These are phyloP conservation scores for Infundibulicybe gibba DNA, from an alignment of 768 basidiomycete species.

Conservation along the genomic window DNA sequence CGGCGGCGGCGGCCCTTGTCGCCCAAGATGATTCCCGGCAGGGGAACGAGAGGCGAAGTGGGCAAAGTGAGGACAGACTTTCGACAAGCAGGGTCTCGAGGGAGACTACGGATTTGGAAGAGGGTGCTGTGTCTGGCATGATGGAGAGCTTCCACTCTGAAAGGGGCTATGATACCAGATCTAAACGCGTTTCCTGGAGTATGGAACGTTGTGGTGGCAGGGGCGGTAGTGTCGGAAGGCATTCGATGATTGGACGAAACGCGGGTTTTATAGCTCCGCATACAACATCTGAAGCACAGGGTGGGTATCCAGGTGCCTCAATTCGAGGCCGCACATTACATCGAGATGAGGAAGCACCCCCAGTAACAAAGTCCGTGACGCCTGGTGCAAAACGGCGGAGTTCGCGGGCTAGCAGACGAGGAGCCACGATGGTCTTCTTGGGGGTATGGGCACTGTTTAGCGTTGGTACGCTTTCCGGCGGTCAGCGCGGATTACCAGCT, in stretches of 20 bases:
- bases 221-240: constrained; percentile 42
- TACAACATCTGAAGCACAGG: constrained; percentile 13
- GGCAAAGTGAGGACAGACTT: constrained; percentile 13
- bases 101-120: constrained; percentile 31
- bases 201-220: constrained; percentile 44
- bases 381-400: constrained; percentile 26
- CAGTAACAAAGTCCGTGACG: constrained; percentile 18
- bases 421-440: constrained; percentile 80
- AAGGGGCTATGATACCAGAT: constrained; percentile 35
- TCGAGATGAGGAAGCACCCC: constrained; percentile 26
- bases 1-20: constrained; percentile 65
- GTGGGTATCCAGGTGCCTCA: constrained; percentile 11
- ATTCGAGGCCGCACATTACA: constrained; percentile 44
- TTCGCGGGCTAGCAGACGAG: constrained; percentile 66
- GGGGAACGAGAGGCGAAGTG: constrained; percentile 20
- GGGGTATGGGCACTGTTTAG: constrained; percentile 74
- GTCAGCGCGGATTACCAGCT: constrained; percentile 18
- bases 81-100: too few species aligned
- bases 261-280: constrained; percentile 28
- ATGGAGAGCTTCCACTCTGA: constrained; percentile 82
- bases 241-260: constrained; percentile 15
- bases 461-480: constrained; percentile 46
- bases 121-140: constrained; percentile 51
- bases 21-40: constrained; percentile 44
- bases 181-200: constrained; percentile 68